Base-by-base conservation (phyloP, 2,329 filamentous ascomycete species). In the Penicillium italicum region DNA sequence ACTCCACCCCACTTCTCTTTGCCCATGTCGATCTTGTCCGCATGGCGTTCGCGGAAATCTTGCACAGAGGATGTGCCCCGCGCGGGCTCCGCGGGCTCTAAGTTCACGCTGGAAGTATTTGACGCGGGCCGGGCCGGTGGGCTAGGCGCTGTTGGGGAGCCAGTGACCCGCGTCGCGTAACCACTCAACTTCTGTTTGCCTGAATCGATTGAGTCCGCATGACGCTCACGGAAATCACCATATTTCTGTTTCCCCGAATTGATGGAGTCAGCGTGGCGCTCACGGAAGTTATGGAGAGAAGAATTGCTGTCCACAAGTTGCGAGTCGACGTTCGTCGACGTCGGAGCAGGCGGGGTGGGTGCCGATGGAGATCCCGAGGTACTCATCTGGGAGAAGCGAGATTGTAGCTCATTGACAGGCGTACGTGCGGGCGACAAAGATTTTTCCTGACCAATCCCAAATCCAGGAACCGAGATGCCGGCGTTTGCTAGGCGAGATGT, bases 391-490 rank as follows among this genome's bases (percentile, higher is more conserved):
- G 80, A 78, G 71, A 91, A 91, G 33, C 86, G 82, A 24, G 84
- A 83, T 66, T 90, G 87, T 0, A 93, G 76, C 66, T 89, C 85
- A 60, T 79, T 83, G 55, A 90, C 73, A 42, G 86, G 84, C 7
- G 67, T 60, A 28, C 54, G 48, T 16, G 54, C 59, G 14, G 62
- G 69, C 58, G 65, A 53, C 30, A 18, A 55, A 7, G 53, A 62
- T 74, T 44, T 68, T 31, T 55, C 56, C 50, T 63, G 61, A 5
- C 85, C 86, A 58, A 96, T 95, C 5, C 88, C 88, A 4, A 96
- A 77, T 0, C 82, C 88, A 0, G 91, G 87, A 0, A 96, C 90
- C 0, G 86, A 89, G 6, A 96, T 80, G 1, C 91, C 91, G 1
- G 89, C 86, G 36, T 85, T 82, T 11, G 86, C 84, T 9, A 97